Evolutionary conservation across 2,329 filamentous ascomycete species (phyloP).

Genomic region (Exophiala viscosa): DNA sequence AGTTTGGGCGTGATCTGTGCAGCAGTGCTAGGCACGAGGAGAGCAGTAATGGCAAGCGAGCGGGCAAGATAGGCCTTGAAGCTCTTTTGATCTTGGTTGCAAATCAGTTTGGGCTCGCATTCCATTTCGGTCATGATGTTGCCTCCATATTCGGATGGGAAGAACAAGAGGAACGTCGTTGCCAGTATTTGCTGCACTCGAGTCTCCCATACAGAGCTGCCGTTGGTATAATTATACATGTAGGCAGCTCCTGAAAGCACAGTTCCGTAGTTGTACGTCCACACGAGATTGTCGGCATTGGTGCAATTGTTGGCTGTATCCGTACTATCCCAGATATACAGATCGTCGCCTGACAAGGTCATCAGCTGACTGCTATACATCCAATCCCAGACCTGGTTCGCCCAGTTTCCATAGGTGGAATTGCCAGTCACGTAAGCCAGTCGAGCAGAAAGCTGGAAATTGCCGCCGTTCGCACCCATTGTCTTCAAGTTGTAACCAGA

Average conservation of each 20-base stretch:
- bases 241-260: constrained; percentile 53
- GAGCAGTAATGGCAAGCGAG: constrained; percentile 55
- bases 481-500: constrained; percentile 61
- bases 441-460: constrained; percentile 60
- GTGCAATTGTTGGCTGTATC: constrained; percentile 51
- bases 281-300: constrained; percentile 49
- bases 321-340: constrained; percentile 54
- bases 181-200: constrained; percentile 53
- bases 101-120: constrained; percentile 53
- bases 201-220: constrained; percentile 50
- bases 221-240: constrained; percentile 52
- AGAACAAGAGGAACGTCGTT: constrained; percentile 50
- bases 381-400: constrained; percentile 59
- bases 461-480: constrained; percentile 55
- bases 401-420: constrained; percentile 72
- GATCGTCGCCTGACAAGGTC: constrained; percentile 45
- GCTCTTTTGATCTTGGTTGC: constrained; percentile 59
- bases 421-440: constrained; percentile 76
- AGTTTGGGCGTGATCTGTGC: constrained; percentile 51
- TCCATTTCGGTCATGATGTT: constrained; percentile 57
- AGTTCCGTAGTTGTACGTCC: constrained; percentile 57
- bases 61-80: constrained; percentile 65
- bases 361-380: constrained; percentile 34
- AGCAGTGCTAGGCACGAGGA: constrained; percentile 56
- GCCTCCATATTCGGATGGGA: constrained; percentile 44